phyloP scores from a whole-genome alignment of 768 basidiomycete genomes.

The Daedalea quercina region DNA sequence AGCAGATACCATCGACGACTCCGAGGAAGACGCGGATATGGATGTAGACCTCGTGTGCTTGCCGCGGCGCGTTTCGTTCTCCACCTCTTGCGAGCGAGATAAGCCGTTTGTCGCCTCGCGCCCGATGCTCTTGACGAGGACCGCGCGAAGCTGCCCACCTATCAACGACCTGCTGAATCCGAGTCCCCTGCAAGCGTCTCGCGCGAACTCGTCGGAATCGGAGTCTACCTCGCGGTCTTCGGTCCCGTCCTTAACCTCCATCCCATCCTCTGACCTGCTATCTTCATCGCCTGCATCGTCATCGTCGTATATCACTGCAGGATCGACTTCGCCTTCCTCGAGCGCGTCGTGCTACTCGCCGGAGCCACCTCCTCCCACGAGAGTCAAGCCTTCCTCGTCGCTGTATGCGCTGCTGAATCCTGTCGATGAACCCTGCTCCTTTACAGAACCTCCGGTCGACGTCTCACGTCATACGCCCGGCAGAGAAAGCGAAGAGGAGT shows the following conservation, averaged over 20 bases:
- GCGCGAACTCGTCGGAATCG: neutral
- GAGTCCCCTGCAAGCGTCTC: neutral
- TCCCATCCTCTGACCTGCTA: neutral
- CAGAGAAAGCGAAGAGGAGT: too few relatives aligned
- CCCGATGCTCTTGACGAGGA: neutral
- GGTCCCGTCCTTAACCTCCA: neutral
- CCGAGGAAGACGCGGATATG: constrained; percentile 13
- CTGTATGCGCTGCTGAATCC: constrained; percentile 13
- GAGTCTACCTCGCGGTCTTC: neutral
- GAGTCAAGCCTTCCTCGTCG: constrained; percentile 3
- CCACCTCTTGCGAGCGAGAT: constrained; percentile 16
- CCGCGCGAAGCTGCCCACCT: neutral
- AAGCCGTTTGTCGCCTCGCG: constrained; percentile 10
- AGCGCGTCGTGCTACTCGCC: neutral
- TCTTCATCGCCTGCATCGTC: neutral
- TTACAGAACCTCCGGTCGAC: neutral
- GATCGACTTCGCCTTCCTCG: neutral
- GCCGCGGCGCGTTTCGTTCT: constrained; percentile 14
- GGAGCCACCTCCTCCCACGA: neutral
- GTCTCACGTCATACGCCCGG: too few relatives aligned
- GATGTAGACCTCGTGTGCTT: constrained; percentile 8
- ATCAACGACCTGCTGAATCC: too few relatives aligned
- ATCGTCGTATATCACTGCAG: neutral
- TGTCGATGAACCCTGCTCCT: constrained; percentile 2
- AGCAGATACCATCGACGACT: neutral